A percentile compares a stretch with the other conserved stretches of the same genome.
Evolutionary conservation across 768 basidiomycete genomes (phyloP).

Genomic region (Lactifluus subvellereus): DNA sequence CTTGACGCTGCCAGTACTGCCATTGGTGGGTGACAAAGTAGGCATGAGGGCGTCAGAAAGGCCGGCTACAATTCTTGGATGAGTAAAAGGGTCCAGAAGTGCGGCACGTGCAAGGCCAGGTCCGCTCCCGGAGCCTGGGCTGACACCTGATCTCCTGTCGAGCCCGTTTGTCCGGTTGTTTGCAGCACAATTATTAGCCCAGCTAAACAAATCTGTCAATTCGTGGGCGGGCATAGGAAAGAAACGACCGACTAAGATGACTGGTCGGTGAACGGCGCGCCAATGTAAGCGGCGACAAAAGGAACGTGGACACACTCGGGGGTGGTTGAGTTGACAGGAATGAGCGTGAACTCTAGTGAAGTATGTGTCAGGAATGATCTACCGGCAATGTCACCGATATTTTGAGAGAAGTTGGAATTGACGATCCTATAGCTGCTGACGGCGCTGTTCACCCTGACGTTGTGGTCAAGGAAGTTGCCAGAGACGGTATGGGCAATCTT

Average conservation of each 20-base stretch:
- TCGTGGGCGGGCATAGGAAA: not conserved
- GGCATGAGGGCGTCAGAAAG: constrained; percentile 47
- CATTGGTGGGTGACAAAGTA: constrained; percentile 39
- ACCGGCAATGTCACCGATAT: constrained; percentile 52
- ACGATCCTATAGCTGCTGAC: constrained; percentile 49
- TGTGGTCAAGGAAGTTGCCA: constrained; percentile 60
- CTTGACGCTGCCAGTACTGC: constrained; percentile 44
- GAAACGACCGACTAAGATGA: constrained; percentile 42
- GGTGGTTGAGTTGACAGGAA: constrained; percentile 31
- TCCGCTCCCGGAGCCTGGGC: too few relatives aligned
- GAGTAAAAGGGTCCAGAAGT: too few relatives aligned
- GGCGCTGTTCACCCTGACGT: constrained; percentile 56
- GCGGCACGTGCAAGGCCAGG: too few relatives aligned
- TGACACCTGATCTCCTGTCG: too few relatives aligned
- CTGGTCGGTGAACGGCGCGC: constrained; percentile 44
- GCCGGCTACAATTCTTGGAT: constrained; percentile 34
- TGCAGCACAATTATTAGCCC: constrained; percentile 49
- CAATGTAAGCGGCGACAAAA: constrained; percentile 44
- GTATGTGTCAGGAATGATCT: constrained; percentile 43
- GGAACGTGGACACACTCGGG: too few relatives aligned
- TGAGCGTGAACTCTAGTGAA: constrained; percentile 44
- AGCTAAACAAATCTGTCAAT: constrained; percentile 27
- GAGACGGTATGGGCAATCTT: constrained; percentile 51
- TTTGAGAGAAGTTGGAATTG: constrained; percentile 46
- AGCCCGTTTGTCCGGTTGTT: too few relatives aligned